phyloP scores from a whole-genome alignment of 768 basidiomycete species.

The Lactarius evosmus region DNA sequence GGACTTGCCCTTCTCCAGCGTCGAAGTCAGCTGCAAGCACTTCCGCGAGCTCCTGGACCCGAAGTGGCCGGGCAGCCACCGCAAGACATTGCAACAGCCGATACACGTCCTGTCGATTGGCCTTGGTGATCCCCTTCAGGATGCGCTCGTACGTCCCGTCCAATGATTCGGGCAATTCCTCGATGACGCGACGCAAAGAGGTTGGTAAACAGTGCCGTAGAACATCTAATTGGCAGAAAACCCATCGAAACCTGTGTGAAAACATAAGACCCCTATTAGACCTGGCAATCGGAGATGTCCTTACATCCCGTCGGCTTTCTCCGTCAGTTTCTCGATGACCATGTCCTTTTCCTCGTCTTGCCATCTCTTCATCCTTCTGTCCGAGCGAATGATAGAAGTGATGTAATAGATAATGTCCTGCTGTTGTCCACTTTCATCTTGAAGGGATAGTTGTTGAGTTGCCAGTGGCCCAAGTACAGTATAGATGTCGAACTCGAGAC shows the following conservation, averaged over 20 bases:
- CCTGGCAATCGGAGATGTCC: not conserved
- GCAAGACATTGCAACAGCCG: not conserved
- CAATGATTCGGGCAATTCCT: not conserved
- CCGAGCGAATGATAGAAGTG: not conserved
- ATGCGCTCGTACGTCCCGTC: conserved; percentile 3
- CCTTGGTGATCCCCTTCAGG: not conserved
- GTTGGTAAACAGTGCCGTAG: not conserved
- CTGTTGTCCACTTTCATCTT: not conserved
- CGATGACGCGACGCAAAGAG: not conserved
- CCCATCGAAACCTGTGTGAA: conserved; percentile 4
- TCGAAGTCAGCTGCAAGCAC: no score
- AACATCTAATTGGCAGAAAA: not conserved
- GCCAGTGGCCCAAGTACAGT: not conserved
- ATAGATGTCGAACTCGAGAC: not conserved
- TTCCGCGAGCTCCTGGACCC: not conserved
- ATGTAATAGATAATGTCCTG: not conserved
- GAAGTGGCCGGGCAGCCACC: not conserved
- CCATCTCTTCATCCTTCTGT: not conserved
- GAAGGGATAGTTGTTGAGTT: not conserved
- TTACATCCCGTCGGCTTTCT: conserved; percentile 4
- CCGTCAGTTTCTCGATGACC: not conserved
- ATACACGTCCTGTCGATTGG: not conserved
- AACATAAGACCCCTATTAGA: no score
- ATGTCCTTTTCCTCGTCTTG: not conserved
- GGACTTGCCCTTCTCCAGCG: not conserved